These are phyloP conservation scores for Endoconidiophora polonica DNA, from an alignment of 2,329 filamentous ascomycete genomes.

Conservation along the genomic window DNA sequence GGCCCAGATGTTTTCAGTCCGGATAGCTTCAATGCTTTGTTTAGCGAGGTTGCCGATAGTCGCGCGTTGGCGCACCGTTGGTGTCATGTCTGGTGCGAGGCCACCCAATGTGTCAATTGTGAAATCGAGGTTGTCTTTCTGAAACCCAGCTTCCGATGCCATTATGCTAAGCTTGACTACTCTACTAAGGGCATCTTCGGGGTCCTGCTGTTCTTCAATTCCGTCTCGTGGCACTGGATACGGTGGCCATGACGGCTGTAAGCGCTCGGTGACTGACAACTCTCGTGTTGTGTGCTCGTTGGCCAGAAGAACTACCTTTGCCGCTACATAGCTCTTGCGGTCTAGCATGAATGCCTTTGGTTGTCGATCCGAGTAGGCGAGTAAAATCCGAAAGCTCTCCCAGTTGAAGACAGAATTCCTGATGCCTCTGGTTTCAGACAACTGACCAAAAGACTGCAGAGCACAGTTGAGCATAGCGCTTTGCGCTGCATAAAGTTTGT, in stretches of 20 bases:
- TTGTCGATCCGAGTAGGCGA: constrained; percentile 33
- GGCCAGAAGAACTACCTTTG: constrained; percentile 36
- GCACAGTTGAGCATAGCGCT: constrained; percentile 23
- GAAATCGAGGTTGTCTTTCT: constrained; percentile 27
- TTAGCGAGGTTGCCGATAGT: constrained; percentile 16
- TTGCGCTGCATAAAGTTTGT: constrained; percentile 16
- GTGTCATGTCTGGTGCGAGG: constrained; percentile 30
- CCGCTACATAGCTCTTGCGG: constrained; percentile 34
- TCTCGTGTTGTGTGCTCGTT: constrained; percentile 36
- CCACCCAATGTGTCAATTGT: constrained; percentile 38
- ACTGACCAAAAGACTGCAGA: constrained; percentile 20
- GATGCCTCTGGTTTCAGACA: constrained; percentile 20
- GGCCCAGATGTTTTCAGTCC: constrained; percentile 28
- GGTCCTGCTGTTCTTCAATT: constrained; percentile 36
- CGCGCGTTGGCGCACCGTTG: constrained; percentile 35
- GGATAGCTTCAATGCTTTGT: background rate
- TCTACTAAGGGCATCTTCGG: constrained; percentile 36
- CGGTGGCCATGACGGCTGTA: constrained; percentile 41
- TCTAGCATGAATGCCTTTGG: constrained; percentile 34
- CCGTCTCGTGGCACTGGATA: constrained; percentile 41
- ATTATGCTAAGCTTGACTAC: constrained; percentile 35
- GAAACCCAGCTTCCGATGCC: constrained; percentile 40
- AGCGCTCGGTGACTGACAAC: constrained; percentile 28
- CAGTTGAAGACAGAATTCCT: constrained; percentile 32
- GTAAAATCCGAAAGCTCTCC: constrained; percentile 38